phyloP scores from a whole-genome alignment of 2,329 filamentous ascomycete species.

The Sphaerulina vaccinii region DNA sequence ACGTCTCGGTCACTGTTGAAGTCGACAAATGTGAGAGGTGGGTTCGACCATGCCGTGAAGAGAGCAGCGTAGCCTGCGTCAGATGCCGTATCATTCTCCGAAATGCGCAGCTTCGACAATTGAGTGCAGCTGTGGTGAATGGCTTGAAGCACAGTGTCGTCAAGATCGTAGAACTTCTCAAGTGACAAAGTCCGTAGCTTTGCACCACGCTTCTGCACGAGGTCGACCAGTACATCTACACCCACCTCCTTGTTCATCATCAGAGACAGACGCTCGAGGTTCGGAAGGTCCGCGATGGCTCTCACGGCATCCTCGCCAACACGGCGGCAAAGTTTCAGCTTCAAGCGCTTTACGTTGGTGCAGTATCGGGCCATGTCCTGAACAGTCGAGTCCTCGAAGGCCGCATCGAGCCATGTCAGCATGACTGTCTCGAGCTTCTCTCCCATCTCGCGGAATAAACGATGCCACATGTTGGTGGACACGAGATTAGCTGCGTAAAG shows the following conservation, averaged over 20 bases:
- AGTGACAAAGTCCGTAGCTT: conserved; percentile 76
- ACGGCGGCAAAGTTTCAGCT: conserved; percentile 77
- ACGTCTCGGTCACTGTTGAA: conserved; percentile 75
- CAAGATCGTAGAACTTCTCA: conserved; percentile 62
- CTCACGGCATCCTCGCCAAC: conserved; percentile 65
- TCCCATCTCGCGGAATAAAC: conserved; percentile 67
- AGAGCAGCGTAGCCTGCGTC: conserved; percentile 71
- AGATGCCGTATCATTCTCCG: conserved; percentile 71
- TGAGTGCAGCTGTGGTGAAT: conserved; percentile 68
- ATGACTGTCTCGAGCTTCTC: conserved; percentile 65
- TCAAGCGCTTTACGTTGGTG: conserved; percentile 69
- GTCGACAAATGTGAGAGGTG: conserved; percentile 68
- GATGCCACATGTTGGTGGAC: conserved; percentile 71
- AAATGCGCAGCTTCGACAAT: conserved; percentile 76
- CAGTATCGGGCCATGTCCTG: conserved; percentile 62
- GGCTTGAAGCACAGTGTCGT: conserved; percentile 67
- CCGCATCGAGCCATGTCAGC: conserved; percentile 78
- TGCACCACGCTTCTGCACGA: conserved; percentile 63
- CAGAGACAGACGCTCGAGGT: conserved; percentile 73
- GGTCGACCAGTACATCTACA: conserved; percentile 57
- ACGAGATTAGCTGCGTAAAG: conserved; percentile 84
- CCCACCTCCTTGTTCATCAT: conserved; percentile 61
- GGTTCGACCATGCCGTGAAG: conserved; percentile 75
- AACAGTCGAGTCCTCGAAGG: conserved; percentile 72
- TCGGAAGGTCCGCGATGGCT: conserved; percentile 59